Base-by-base conservation (phyloP, 306 rosid genomes). In the Casuarina glauca region DNA sequence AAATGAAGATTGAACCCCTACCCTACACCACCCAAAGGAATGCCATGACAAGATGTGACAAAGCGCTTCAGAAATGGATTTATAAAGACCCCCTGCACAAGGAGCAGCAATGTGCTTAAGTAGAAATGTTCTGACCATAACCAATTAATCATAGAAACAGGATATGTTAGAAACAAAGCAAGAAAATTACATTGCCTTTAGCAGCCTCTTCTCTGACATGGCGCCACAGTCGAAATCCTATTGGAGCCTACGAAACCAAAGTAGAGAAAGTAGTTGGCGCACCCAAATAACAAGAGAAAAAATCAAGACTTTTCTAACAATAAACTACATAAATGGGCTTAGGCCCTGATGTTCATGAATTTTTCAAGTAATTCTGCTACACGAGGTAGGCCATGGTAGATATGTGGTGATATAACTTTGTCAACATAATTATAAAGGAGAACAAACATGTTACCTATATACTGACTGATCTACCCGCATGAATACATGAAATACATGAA, bases 1-100 rank as follows among this genome's bases (percentile, higher is more conserved):
- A 12, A 39, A 39, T 45, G 78, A 35, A 49, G 45, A 79, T 73
- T 70, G 75, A 74, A 76, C 62, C 83, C 88, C 58, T 84, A 89
- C 98, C 98, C 98, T 74, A 94, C 82, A 55, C 98, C 98, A 75
- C 98, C 98, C 66, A 94, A 75, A 71, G 98, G 98, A 70, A 92
- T 87, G 55, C 91, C 97, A 60, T 94, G 97, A 86, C 52, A 66
- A 80, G 89, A 88, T 52, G 96, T 89, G 68, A 83, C 58, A 46
- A 50, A 67, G 69, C 79, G 93, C 86, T 80, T 92, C 53, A 80
- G 41, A 83, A 94, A 94, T 69, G 94, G 97, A 90, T 94, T 82
- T 4, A 92, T 87, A 58, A 83, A 26, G 61, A 35, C 78, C 38
- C 9, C 81, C 98, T 94, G 84, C 42, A 79, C 74, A 73, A 79